Conservation (phyloP, 2,329 filamentous ascomycete genomes). For the Acrodontium crateriforme region DNA sequence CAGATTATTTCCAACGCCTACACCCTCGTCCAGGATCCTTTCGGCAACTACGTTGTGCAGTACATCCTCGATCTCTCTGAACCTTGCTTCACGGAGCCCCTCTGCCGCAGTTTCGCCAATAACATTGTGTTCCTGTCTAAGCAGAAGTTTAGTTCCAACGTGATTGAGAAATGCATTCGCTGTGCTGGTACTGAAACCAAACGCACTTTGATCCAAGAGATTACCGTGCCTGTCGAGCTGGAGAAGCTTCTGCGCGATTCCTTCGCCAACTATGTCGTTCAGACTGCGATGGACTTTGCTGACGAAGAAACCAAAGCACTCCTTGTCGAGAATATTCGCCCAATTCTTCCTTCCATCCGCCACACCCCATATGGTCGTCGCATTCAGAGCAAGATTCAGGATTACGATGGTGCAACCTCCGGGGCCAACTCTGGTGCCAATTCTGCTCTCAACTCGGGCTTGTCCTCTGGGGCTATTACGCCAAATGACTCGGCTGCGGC, state of each 20-base stretch:
- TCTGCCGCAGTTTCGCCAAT: constrained; percentile 68
- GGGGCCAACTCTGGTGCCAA: constrained; percentile 7
- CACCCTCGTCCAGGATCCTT: constrained; percentile 84
- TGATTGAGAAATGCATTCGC: constrained; percentile 84
- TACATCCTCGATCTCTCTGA: constrained; percentile 94
- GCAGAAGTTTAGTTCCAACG: constrained; percentile 98
- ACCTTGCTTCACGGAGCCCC: constrained; percentile 70
- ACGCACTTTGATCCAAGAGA: constrained; percentile 72
- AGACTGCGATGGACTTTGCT: constrained; percentile 82
- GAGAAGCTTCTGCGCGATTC: constrained; percentile 82
- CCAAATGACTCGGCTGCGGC: constrained; percentile 5
- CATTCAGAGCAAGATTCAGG: constrained; percentile 74
- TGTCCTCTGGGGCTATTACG: constrained; percentile 4
- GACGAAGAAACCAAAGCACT: constrained; percentile 58
- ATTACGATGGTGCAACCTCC: constrained; percentile 34
- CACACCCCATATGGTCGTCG: constrained; percentile 89
- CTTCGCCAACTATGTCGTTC: constrained; percentile 95
- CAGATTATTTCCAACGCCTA: constrained; percentile 84
- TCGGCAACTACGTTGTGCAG: constrained; percentile 97
- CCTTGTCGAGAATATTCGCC: constrained; percentile 73
- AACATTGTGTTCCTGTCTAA: constrained; percentile 62
- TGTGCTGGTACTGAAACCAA: constrained; percentile 63
- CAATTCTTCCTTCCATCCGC: constrained; percentile 70
- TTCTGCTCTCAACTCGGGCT: constrained; percentile 2
- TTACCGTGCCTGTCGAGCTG: constrained; percentile 60